Base-by-base conservation (phyloP, 2,329 filamentous ascomycete genomes). In the Exophiala oligosperma region DNA sequence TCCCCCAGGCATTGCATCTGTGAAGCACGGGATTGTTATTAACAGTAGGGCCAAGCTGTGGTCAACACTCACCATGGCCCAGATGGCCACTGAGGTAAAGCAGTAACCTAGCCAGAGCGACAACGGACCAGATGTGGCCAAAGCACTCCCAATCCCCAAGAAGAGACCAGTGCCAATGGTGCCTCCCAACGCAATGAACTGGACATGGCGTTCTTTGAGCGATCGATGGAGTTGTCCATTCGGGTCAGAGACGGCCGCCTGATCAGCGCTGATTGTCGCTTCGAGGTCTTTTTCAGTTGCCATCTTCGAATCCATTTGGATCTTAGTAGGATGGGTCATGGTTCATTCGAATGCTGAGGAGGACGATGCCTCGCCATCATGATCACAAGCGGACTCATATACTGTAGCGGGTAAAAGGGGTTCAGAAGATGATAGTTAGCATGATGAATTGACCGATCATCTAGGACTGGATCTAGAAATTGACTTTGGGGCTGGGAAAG, bases 1-100 rank as follows among this genome's bases (percentile, higher is more conserved):
- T 50, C 47, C 21, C 47, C 28, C 17, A 41, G 35, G 54, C 47
- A n/a, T 37, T 56, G 54, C 47, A 56, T 56, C 32, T 56, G 53
- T 14, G 17, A 49, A 35, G 28, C 28, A 28, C 23, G 21, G 2
- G 6, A 44, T 7, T 44, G 11, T 48, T 11, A 48, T 7, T 23
- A 9, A 21, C 26, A 48, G n/a, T 21, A 48, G 21, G 21, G 44
- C 44, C 44, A 21, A 2, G 4, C 41, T 26, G 17, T 11, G 24
- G 41, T 26, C 26, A 29, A 32, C 12, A 49, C 47, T 49, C 4
- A 49, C 47, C 47, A 49, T 49, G 47, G 26, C 4, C 47, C 47
- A 49, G 26, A 49, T 49, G 23, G 47, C 47, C 24, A 49, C 47
- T 3, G 23, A 29, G 11, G 47, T 49, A 17, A 49, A 49, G 47